These are phyloP conservation scores for Orobanche coerulescens DNA, from an alignment of 257 asterid species.

Conservation along the genomic window DNA sequence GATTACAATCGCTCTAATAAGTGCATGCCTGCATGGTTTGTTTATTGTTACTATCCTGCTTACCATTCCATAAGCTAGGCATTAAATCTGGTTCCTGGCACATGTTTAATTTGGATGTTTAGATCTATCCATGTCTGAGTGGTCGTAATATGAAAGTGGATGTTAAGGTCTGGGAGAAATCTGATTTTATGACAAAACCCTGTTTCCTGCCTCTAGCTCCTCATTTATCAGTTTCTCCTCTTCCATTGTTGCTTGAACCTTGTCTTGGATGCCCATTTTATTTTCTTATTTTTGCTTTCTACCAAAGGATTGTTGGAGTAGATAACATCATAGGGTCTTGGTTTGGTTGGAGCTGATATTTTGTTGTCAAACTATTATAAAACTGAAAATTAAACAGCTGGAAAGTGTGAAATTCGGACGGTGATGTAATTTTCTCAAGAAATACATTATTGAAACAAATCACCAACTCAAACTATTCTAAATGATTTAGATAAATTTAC, in stretches of 20 bases:
- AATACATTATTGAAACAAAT: no score
- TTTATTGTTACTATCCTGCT: not conserved
- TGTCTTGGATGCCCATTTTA: not conserved
- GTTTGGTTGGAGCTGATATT: not conserved
- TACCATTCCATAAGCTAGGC: not conserved
- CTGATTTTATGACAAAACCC: not conserved
- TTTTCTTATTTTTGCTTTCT: not conserved
- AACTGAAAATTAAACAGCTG: no score
- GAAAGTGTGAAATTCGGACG: no score
- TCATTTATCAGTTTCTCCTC: not conserved
- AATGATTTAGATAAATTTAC: no score
- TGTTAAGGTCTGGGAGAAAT: not conserved
- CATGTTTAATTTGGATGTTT: no score
- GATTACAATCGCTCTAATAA: conserved; percentile 9
- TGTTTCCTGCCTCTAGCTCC: not conserved
- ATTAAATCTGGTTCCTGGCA: no score
- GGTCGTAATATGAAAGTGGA: not conserved
- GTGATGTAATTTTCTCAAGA: no score
- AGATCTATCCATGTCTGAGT: not conserved
- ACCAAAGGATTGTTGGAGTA: not conserved
- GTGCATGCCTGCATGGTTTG: not conserved
- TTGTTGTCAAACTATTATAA: no score
- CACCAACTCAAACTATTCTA: no score
- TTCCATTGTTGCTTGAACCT: not conserved
- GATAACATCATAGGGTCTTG: not conserved